Base-by-base conservation (phyloP, 2,329 filamentous ascomycete species). In the Fusarium clavum region DNA sequence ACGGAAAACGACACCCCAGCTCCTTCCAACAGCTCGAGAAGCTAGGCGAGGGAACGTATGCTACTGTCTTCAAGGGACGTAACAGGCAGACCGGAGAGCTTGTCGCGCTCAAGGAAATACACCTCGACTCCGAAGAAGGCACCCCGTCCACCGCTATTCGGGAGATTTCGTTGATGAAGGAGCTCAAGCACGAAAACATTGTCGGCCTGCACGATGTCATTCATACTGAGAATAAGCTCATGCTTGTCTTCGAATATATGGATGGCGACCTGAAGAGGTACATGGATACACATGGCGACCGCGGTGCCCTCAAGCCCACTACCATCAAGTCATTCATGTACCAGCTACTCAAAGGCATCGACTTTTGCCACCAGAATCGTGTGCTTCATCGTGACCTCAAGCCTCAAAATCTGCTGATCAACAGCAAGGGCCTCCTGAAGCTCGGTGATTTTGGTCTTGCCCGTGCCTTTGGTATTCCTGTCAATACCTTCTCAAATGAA, bases 261-360 rank as follows among this genome's bases (percentile, higher is more conserved):
- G 96, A 99, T 82, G 94, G 94, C 79, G 96, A 99, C 78, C 84
- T 99, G 13, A 99, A 99, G 85, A 94, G 97, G 79, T 98, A 98
- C 82, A 99, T 99, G 96, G 96, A 99, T 80, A 93, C 91, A 9
- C 88, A 94, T 62, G 94, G 94, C 76, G 94, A 98, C 75, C 88
- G 94, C 55, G 95, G 96, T 67, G 93, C 94, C 51, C 86, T 99
- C 58, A 94, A 97, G 79, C 92, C 94, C 41, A 83, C 88, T 59
- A 96, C 94, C 58, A 98, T 99, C 87, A 98, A 98, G 84, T 97
- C 94, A 25, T 99, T 98, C 87, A 98, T 98, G 95, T 96, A 95
- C 83, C 96, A 99, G 83, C 89, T 99, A 32, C 89, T 98, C 67
- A 91, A 93, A 76, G 96, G 96, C 58, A 98, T 98, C 77, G 94